A percentile compares a stretch with the other conserved stretches of the same genome.
Conservation (phyloP, 106 monocot species). For the Dendrobium nobile region DNA sequence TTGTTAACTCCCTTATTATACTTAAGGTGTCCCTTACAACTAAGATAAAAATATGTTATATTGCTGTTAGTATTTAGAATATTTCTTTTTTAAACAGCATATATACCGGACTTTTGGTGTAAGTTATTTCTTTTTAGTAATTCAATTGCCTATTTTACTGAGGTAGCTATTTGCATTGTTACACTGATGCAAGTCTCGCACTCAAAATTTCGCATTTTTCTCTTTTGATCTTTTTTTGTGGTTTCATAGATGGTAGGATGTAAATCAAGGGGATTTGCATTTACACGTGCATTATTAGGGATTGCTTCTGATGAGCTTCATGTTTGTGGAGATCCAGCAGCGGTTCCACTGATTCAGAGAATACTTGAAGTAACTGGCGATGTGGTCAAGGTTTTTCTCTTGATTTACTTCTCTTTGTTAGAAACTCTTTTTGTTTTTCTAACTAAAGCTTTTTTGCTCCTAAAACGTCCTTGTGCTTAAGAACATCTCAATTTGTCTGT, state of each 20-base stretch:
- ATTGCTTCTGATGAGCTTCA: conserved; percentile 89
- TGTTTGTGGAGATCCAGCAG: conserved; percentile 94
- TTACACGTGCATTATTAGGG: conserved; percentile 91
- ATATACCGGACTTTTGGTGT: not conserved
- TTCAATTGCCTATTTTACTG: not conserved
- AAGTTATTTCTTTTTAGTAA: not conserved
- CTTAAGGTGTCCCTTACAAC: not conserved
- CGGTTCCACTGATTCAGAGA: conserved; percentile 83
- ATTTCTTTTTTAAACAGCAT: not conserved
- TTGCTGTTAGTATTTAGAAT: not conserved
- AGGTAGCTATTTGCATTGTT: not conserved
- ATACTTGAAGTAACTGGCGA: conserved; percentile 82
- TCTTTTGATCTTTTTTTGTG: conserved; percentile 14
- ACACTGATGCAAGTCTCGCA: not conserved
- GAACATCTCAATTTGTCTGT: not conserved
- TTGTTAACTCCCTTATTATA: not conserved
- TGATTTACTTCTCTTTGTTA: not conserved
- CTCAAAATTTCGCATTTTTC: not conserved
- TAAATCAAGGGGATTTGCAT: conserved; percentile 79
- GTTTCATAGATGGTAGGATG: conserved; percentile 76
- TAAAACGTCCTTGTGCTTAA: not conserved
- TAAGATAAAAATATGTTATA: not conserved
- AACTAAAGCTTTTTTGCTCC: not conserved
- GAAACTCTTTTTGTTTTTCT: not conserved
- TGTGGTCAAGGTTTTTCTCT: conserved; percentile 44